A percentile compares a stretch with the other conserved stretches of the same genome.
phyloP scores from a whole-genome alignment of 1,284 basidiomycete genomes.

The Leccinum variabile region DNA sequence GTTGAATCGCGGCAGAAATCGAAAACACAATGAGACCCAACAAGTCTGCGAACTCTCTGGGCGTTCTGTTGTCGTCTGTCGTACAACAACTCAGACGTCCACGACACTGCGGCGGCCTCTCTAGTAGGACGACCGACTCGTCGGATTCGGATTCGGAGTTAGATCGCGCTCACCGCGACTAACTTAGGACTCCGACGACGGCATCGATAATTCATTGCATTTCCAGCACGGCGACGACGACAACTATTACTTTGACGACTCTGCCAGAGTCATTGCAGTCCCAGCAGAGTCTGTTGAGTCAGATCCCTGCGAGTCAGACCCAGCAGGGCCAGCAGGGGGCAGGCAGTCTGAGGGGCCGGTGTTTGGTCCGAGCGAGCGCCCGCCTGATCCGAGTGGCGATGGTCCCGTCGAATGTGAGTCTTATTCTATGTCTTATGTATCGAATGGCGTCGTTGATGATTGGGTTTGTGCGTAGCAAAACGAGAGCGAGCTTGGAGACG shows the following conservation, averaged over 20 bases:
- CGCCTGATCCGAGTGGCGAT: slow-evolving; percentile 50
- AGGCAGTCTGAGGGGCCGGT: too few species aligned
- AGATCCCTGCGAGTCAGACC: too few species aligned
- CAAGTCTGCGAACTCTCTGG: slow-evolving; percentile 1
- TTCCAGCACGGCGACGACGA: slow-evolving; percentile 19
- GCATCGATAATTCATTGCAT: slow-evolving; percentile 18
- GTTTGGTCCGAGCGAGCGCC: too few species aligned
- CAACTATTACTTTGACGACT: background rate
- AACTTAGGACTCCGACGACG: slow-evolving; percentile 1
- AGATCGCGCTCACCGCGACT: slow-evolving; percentile 14
- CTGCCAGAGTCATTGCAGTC: background rate
- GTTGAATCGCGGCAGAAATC: background rate
- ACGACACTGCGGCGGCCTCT: background rate
- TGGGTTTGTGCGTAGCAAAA: slow-evolving; percentile 24
- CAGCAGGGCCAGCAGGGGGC: too few species aligned
- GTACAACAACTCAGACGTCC: slow-evolving; percentile 9
- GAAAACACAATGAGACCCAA: slow-evolving; percentile 2
- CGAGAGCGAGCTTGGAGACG: slow-evolving; percentile 14
- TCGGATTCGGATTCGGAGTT: slow-evolving; percentile 18
- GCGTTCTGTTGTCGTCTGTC: slow-evolving; percentile 20
- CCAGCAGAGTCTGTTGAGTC: too few species aligned
- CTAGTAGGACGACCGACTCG: slow-evolving; percentile 2
- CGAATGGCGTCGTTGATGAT: slow-evolving; percentile 4
- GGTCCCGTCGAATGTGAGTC: slow-evolving; percentile 60
- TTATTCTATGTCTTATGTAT: background rate